Evolutionary conservation across 2,329 filamentous ascomycete genomes (phyloP).

Genomic region (Emmonsiellopsis sp.): DNA sequence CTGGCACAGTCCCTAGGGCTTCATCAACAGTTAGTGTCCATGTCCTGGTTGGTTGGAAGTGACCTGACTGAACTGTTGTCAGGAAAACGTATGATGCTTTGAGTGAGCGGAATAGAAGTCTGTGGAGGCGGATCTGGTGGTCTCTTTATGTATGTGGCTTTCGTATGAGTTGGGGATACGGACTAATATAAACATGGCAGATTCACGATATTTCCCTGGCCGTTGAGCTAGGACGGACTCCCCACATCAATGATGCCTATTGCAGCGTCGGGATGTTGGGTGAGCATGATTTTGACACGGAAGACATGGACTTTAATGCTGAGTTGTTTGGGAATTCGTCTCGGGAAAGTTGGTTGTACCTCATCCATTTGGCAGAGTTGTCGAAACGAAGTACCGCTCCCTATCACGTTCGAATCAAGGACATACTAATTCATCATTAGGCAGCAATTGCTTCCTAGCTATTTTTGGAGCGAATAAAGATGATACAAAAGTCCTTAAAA

Average conservation of each 20-base stretch:
- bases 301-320: too few relatives aligned
- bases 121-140: slow-evolving; percentile 17
- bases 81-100: slow-evolving; percentile 11
- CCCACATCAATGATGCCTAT: slow-evolving; percentile 15
- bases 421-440: too few relatives aligned
- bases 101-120: not conserved
- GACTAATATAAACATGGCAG: too few relatives aligned
- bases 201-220: slow-evolving; percentile 13
- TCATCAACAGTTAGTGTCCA: slow-evolving; percentile 15
- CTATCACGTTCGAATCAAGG: too few relatives aligned
- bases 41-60: not conserved
- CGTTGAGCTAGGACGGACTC: slow-evolving; percentile 16
- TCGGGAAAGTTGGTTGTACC: too few relatives aligned
- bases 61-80: slow-evolving; percentile 1
- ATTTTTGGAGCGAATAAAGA: too few relatives aligned
- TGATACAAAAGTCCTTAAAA: too few relatives aligned
- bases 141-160: slow-evolving; percentile 9
- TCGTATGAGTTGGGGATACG: too few relatives aligned
- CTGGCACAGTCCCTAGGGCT: slow-evolving; percentile 18
- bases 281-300: slow-evolving; percentile 11
- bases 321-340: too few relatives aligned
- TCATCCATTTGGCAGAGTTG: too few relatives aligned
- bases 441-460: too few relatives aligned
- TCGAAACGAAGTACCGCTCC: too few relatives aligned
- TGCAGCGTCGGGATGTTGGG: slow-evolving; percentile 13